Evolutionary conservation across 768 basidiomycete species (phyloP).

Genomic region (Calocybe gangraenosa): DNA sequence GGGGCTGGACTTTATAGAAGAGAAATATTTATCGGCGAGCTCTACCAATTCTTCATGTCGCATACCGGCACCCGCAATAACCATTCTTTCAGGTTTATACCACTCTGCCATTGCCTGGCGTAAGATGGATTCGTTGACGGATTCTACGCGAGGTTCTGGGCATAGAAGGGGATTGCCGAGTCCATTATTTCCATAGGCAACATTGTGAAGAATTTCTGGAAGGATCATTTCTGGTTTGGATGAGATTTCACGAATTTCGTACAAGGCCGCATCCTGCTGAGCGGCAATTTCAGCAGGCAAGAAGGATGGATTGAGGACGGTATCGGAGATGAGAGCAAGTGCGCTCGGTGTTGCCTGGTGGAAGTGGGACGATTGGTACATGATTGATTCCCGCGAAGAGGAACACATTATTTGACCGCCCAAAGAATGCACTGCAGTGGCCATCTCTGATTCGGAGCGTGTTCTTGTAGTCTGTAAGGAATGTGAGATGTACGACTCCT

Average conservation of each 20-base stretch:
- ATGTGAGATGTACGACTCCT: too few species aligned
- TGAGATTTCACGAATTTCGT: slow-evolving; percentile 85
- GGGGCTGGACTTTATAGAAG: slow-evolving; percentile 48
- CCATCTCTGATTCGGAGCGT: slow-evolving; percentile 75
- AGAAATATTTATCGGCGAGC: slow-evolving; percentile 80
- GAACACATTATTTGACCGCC: slow-evolving; percentile 93
- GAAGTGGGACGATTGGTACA: slow-evolving; percentile 98
- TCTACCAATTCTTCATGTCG: slow-evolving; percentile 86
- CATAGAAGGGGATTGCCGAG: slow-evolving; percentile 92
- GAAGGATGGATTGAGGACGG: slow-evolving; percentile 76
- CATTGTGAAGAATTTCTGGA: slow-evolving; percentile 83
- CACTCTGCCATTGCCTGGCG: slow-evolving; percentile 67
- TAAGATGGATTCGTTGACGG: slow-evolving; percentile 60
- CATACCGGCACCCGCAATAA: slow-evolving; percentile 92
- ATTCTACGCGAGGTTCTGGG: slow-evolving; percentile 74
- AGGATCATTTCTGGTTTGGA: slow-evolving; percentile 91
- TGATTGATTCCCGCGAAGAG: slow-evolving; percentile 88
- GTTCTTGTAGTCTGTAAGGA: slow-evolving; percentile 61
- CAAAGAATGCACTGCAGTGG: slow-evolving; percentile 70
- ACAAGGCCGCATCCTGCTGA: slow-evolving; percentile 83
- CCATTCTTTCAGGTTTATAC: slow-evolving; percentile 94
- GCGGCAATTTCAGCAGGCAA: slow-evolving; percentile 72
- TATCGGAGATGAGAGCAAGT: slow-evolving; percentile 87
- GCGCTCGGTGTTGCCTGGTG: slow-evolving; percentile 78
- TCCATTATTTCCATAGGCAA: slow-evolving; percentile 74